These are phyloP conservation scores for Stereum hirsutum DNA, from an alignment of 1,284 basidiomycete species.

Conservation along the genomic window DNA sequence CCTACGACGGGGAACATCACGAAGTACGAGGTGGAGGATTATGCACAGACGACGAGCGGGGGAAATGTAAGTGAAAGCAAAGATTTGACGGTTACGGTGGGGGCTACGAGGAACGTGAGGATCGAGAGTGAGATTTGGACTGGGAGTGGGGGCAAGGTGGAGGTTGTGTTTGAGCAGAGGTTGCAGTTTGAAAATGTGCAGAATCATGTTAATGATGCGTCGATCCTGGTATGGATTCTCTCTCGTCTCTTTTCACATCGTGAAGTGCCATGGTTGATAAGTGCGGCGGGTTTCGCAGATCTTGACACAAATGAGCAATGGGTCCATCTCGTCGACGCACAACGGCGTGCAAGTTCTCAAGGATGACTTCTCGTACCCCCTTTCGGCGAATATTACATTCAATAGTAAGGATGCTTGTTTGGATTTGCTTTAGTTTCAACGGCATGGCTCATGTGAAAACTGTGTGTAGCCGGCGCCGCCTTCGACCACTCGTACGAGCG, in stretches of 20 bases:
- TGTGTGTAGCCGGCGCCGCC: constrained; percentile 31
- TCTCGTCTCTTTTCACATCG: neutral
- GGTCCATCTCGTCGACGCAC: constrained; percentile 47
- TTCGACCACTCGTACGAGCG: constrained; percentile 68
- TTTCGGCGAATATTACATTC: constrained; percentile 35
- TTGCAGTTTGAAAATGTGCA: constrained; percentile 47
- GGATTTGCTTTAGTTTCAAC: too few relatives aligned
- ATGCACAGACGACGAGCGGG: constrained; percentile 39
- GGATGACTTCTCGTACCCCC: constrained; percentile 57
- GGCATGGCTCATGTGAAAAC: neutral
- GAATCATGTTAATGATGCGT: constrained; percentile 36
- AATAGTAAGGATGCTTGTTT: constrained; percentile 53
- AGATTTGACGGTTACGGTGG: constrained; percentile 45
- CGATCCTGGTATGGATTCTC: constrained; percentile 32
- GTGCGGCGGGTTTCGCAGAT: constrained; percentile 35
- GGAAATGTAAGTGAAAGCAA: constrained; percentile 31
- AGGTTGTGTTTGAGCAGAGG: constrained; percentile 46
- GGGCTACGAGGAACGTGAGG: constrained; percentile 40
- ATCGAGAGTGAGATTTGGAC: constrained; percentile 50
- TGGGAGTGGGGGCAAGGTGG: constrained; percentile 43
- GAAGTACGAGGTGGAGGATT: constrained; percentile 43
- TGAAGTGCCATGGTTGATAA: neutral
- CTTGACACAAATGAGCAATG: constrained; percentile 51
- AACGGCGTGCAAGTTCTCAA: constrained; percentile 40
- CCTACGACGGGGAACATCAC: constrained; percentile 64